Conservation (phyloP, 2,329 filamentous ascomycete genomes). For the Acephala macrosclerotiorum region DNA sequence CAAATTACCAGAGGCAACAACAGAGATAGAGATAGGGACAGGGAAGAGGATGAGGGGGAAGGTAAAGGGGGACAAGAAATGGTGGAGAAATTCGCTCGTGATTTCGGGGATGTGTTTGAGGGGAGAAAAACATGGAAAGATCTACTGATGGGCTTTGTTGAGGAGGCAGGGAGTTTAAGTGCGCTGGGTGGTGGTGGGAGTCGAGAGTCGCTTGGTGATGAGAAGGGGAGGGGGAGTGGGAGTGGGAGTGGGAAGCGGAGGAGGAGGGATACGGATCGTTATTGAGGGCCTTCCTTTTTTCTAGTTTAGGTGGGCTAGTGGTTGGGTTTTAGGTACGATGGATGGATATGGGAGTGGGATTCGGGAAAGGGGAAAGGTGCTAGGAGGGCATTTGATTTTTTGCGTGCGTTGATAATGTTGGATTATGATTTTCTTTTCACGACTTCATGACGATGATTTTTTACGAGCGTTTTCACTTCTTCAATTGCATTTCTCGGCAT, state of each 20-base stretch:
- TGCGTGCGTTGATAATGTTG: background rate
- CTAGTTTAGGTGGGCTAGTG: background rate
- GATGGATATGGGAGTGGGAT: background rate
- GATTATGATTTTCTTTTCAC: background rate
- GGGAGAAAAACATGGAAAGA: constrained; percentile 42
- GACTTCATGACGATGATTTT: background rate
- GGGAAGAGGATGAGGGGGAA: background rate
- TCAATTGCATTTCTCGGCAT: background rate
- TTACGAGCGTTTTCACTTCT: background rate
- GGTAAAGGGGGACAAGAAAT: constrained; percentile 35
- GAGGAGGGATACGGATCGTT: background rate
- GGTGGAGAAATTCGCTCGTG: constrained; percentile 38
- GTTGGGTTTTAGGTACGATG: background rate
- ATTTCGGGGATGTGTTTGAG: constrained; percentile 41
- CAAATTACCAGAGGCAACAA: background rate
- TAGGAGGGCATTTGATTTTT: too few species aligned
- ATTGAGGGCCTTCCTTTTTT: background rate
- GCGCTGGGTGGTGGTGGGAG: background rate
- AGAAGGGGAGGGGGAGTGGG: background rate
- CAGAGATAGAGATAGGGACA: background rate
- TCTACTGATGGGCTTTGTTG: constrained; percentile 38
- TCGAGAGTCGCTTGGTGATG: background rate
- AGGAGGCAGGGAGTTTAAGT: constrained; percentile 25
- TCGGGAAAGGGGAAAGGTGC: too few species aligned
- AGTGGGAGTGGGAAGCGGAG: background rate